Percentiles rank a stretch among this genome's conserved stretches.
Conservation (phyloP, 306 rosid species). For the Trichosanthes cucumerina region DNA sequence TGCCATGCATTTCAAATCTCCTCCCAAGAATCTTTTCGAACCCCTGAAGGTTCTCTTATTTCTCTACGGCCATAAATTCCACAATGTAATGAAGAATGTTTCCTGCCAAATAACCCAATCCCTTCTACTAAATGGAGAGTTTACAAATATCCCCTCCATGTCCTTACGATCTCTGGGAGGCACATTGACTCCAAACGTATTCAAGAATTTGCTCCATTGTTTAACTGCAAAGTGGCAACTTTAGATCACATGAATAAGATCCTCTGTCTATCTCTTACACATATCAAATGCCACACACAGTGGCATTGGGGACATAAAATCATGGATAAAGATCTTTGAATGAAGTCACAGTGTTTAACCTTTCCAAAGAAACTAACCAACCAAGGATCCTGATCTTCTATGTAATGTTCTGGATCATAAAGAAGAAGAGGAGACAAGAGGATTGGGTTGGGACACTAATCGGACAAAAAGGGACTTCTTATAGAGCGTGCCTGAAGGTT, state of each 20-base stretch:
- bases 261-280: background rate
- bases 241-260: background rate
- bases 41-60: background rate
- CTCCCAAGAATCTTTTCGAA: background rate
- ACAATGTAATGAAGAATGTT: background rate
- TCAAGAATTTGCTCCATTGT: background rate
- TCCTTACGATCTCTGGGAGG: background rate
- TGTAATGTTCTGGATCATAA: background rate
- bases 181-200: background rate
- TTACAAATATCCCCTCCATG: background rate
- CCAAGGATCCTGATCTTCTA: background rate
- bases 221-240: background rate
- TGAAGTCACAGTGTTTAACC: background rate
- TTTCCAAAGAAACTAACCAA: background rate
- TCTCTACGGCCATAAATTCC: background rate
- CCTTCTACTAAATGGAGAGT: background rate
- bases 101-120: background rate
- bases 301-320: background rate
- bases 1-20: background rate
- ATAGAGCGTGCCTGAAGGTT: background rate
- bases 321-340: background rate
- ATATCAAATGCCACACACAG: background rate
- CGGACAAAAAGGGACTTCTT: background rate
- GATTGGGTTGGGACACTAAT: background rate
- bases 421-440: background rate